Evolutionary conservation across 768 basidiomycete species (phyloP).

Genomic region (Grammothele lineata): DNA sequence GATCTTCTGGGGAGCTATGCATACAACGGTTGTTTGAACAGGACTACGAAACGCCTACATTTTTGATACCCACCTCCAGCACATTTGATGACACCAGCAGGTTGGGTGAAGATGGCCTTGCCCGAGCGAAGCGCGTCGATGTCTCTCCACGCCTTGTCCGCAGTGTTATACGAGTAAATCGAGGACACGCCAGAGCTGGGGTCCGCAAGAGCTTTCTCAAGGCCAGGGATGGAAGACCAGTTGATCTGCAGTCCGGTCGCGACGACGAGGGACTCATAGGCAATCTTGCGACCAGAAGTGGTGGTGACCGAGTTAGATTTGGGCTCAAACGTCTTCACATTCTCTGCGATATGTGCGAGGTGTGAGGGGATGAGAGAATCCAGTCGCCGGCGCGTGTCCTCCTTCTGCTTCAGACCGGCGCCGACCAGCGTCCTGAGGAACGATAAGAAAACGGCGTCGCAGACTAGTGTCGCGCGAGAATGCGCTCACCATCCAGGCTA

Average conservation of each 20-base stretch:
- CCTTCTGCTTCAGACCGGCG: constrained; percentile 74
- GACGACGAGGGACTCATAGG: constrained; percentile 86
- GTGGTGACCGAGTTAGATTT: constrained; percentile 70
- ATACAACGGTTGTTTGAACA: too few species aligned
- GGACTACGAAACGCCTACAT: too few species aligned
- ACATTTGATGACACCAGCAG: constrained; percentile 89
- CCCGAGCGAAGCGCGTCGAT: constrained; percentile 74
- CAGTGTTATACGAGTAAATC: constrained; percentile 88
- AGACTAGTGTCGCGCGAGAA: too few species aligned
- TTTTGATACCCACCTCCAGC: constrained; percentile 67
- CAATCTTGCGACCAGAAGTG: constrained; percentile 58
- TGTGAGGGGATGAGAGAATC: constrained; percentile 68
- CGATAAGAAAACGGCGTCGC: neutral
- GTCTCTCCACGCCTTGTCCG: constrained; percentile 85
- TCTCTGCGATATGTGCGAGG: constrained; percentile 66
- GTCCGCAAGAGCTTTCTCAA: constrained; percentile 74
- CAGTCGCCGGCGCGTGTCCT: constrained; percentile 62
- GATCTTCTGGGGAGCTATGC: constrained; percentile 80
- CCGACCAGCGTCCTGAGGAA: constrained; percentile 82
- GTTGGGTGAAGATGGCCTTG: constrained; percentile 92
- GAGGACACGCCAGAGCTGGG: constrained; percentile 79
- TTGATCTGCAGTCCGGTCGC: constrained; percentile 88
- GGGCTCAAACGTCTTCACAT: constrained; percentile 74
- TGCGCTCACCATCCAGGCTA: constrained; percentile 80
- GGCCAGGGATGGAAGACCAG: constrained; percentile 69